Evolutionary conservation across 2,329 filamentous ascomycete species (phyloP).

Genomic region (Diplodia scrobiculata): DNA sequence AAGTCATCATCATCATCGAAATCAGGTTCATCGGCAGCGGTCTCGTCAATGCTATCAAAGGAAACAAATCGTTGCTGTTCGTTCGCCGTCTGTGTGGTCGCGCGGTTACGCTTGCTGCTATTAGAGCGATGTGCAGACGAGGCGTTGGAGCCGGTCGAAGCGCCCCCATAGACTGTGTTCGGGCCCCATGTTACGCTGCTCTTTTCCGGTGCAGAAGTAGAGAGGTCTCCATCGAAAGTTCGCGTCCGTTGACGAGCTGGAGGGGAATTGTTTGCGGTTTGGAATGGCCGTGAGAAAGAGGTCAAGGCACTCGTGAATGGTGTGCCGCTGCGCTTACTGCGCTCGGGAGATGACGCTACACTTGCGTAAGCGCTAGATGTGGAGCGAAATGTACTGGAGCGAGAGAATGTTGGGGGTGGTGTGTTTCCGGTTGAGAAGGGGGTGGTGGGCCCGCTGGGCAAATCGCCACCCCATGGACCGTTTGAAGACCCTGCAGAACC

Average conservation of each 20-base stretch:
- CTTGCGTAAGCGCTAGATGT: slow-evolving; percentile 45
- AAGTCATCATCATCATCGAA: slow-evolving; percentile 16
- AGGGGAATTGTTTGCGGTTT: slow-evolving; percentile 44
- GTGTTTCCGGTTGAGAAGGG: slow-evolving; percentile 58
- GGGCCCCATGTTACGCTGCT: slow-evolving; percentile 53
- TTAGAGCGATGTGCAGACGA: slow-evolving; percentile 16
- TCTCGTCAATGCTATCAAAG: slow-evolving; percentile 14
- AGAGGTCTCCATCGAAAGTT: slow-evolving; percentile 41
- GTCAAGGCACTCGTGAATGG: slow-evolving; percentile 47
- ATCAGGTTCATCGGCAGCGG: not conserved
- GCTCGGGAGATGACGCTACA: slow-evolving; percentile 48
- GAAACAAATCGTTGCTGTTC: slow-evolving; percentile 9
- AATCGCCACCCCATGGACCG: slow-evolving; percentile 52
- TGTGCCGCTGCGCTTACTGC: slow-evolving; percentile 40
- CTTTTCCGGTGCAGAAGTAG: slow-evolving; percentile 45
- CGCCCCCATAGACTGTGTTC: slow-evolving; percentile 43
- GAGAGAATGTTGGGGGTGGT: slow-evolving; percentile 50
- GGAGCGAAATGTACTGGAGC: slow-evolving; percentile 44
- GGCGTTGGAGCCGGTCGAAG: slow-evolving; percentile 5
- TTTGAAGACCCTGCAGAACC: slow-evolving; percentile 56
- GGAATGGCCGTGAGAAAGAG: slow-evolving; percentile 46
- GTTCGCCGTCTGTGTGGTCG: not conserved
- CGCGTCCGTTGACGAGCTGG: slow-evolving; percentile 37
- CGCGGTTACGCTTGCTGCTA: slow-evolving; percentile 20
- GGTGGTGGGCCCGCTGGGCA: slow-evolving; percentile 51